Conservation (phyloP, 2,329 filamentous ascomycete genomes). For the Cercospora citrullina region DNA sequence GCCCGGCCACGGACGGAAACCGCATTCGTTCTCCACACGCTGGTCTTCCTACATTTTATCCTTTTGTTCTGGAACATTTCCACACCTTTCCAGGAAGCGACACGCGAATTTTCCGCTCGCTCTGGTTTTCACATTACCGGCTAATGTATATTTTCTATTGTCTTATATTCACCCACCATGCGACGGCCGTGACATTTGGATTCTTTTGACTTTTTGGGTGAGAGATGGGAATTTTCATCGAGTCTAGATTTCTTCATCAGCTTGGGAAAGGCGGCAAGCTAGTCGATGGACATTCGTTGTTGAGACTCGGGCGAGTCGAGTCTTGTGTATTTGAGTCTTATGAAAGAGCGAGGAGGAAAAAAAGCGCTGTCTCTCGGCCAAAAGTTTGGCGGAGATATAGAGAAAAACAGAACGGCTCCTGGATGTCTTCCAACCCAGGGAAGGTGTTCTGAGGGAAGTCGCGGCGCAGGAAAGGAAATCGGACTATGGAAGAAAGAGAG, state of each 20-base stretch:
- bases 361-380: background rate
- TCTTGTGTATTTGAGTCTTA: background rate
- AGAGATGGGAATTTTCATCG: background rate
- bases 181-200: constrained; percentile 2
- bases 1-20: background rate
- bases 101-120: background rate
- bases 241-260: background rate
- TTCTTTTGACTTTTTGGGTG: background rate
- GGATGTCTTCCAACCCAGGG: background rate
- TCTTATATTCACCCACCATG: background rate
- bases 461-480: background rate
- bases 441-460: background rate
- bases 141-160: constrained; percentile 18
- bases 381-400: background rate
- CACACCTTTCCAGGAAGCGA: background rate
- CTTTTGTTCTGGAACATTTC: background rate
- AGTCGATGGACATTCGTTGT: background rate
- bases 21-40: background rate
- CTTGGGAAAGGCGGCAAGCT: background rate
- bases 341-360: background rate
- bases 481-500: background rate
- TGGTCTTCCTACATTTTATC: background rate
- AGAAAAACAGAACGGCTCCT: background rate
- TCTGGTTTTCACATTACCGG: constrained; percentile 8
- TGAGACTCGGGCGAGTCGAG: background rate